phyloP scores from a whole-genome alignment of 2,329 filamentous ascomycete species.

The Zymoseptoria crescenta region DNA sequence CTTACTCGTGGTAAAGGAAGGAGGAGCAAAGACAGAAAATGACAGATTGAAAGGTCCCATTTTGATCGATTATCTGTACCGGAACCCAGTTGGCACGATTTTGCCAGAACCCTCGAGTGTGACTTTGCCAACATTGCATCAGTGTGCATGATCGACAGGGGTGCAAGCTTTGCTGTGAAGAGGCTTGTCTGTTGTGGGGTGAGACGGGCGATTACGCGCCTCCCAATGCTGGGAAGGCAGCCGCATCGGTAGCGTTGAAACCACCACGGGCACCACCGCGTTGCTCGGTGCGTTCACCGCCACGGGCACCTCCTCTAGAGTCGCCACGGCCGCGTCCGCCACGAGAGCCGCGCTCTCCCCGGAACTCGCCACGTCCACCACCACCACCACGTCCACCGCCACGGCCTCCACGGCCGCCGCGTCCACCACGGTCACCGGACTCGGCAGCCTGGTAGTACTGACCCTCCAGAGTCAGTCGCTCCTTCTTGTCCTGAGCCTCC shows the following conservation, averaged over 20 bases:
- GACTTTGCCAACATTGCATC: neutral
- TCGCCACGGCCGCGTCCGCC: conserved; percentile 25
- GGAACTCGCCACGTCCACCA: conserved; percentile 34
- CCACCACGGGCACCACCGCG: conserved; percentile 18
- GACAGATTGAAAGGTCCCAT: neutral
- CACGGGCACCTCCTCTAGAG: conserved; percentile 31
- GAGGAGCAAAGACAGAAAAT: neutral
- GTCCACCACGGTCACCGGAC: conserved; percentile 48
- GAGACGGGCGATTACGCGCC: neutral
- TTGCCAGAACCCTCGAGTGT: neutral
- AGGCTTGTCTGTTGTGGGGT: neutral
- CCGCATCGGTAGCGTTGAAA: conserved; percentile 27
- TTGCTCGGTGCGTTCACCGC: conserved; percentile 18
- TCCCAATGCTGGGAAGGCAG: conserved; percentile 31
- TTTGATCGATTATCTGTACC: neutral
- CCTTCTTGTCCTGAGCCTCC: conserved; percentile 79
- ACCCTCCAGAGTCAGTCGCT: conserved; percentile 79
- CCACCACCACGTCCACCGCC: conserved; percentile 34
- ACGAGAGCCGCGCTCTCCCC: conserved; percentile 37
- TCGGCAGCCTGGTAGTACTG: conserved; percentile 51
- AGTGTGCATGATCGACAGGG: neutral
- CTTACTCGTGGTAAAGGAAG: no score
- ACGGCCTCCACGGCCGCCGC: conserved; percentile 45
- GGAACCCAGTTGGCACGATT: neutral
- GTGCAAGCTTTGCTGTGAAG: neutral